phyloP scores from a whole-genome alignment of 805 yeast genomes.

The Candida adriatica region DNA sequence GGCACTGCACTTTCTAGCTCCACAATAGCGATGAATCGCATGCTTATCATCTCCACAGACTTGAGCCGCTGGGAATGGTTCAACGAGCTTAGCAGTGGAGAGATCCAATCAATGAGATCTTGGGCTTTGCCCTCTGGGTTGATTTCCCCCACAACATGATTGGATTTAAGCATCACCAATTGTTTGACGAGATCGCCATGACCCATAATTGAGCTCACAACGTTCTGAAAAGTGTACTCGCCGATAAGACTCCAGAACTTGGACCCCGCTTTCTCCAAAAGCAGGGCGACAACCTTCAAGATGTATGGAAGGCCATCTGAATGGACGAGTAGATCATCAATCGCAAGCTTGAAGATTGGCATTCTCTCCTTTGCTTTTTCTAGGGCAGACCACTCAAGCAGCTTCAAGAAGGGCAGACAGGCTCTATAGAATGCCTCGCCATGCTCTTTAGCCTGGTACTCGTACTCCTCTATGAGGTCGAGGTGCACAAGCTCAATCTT shows the following conservation, averaged over 20 bases:
- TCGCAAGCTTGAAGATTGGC: too few species aligned
- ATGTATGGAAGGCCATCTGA: constrained; percentile 35
- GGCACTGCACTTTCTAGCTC: constrained; percentile 28
- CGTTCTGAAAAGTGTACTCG: constrained; percentile 48
- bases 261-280: constrained; percentile 35
- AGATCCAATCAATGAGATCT: constrained; percentile 53
- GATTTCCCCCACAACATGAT: constrained; percentile 23
- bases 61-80: constrained; percentile 44
- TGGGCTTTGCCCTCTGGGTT: constrained; percentile 29
- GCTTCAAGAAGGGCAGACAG: constrained; percentile 29
- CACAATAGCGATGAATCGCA: constrained; percentile 36
- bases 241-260: constrained; percentile 50
- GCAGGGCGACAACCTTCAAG: constrained; percentile 41
- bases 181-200: constrained; percentile 40
- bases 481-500: constrained; percentile 17
- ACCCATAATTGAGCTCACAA: constrained; percentile 53
- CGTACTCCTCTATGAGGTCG: constrained; percentile 49
- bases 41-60: constrained; percentile 44
- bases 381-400: constrained; percentile 29
- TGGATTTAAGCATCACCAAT: constrained; percentile 25
- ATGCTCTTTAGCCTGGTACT: constrained; percentile 34
- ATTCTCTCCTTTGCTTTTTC: too few species aligned
- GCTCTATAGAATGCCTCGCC: constrained; percentile 45
- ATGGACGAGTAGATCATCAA: too few species aligned
- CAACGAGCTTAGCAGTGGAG: constrained; percentile 36